phyloP scores from a whole-genome alignment of 225 moss, liverwort and hornwort genomes.

The Straminergon stramineum region DNA sequence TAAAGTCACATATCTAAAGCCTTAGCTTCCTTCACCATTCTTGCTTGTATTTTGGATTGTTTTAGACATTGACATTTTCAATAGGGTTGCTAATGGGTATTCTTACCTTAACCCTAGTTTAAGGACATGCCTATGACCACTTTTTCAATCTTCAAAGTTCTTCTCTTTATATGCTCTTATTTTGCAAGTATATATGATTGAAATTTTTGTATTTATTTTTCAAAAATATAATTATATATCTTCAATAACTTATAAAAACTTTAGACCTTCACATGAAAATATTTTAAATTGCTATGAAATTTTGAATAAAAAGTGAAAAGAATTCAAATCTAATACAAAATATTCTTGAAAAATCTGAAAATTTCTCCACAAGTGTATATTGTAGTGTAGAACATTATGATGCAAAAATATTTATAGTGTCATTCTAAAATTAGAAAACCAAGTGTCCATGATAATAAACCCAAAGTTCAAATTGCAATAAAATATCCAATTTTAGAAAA shows the following conservation, averaged over 20 bases:
- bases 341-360: background rate
- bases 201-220: background rate
- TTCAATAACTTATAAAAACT: background rate
- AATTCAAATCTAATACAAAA: background rate
- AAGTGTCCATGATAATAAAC: background rate
- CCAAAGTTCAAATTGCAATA: background rate
- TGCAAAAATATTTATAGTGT: background rate
- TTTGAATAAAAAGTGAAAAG: background rate
- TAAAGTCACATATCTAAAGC: no score
- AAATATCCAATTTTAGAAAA: background rate
- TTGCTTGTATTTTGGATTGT: background rate
- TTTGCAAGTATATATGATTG: background rate
- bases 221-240: background rate
- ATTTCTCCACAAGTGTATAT: background rate
- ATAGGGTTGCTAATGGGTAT: no score
- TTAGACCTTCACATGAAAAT: background rate
- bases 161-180: background rate
- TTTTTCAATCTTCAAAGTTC: background rate
- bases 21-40: background rate
- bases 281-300: background rate
- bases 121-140: no score
- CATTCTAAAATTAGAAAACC: background rate
- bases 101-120: no score
- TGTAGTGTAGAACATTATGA: background rate
- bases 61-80: background rate